Evolutionary conservation across 352 stramenopile species (phyloP), one percentile per base, ranked within the genome.

Genomic region (Pythium aristosporum): DNA sequence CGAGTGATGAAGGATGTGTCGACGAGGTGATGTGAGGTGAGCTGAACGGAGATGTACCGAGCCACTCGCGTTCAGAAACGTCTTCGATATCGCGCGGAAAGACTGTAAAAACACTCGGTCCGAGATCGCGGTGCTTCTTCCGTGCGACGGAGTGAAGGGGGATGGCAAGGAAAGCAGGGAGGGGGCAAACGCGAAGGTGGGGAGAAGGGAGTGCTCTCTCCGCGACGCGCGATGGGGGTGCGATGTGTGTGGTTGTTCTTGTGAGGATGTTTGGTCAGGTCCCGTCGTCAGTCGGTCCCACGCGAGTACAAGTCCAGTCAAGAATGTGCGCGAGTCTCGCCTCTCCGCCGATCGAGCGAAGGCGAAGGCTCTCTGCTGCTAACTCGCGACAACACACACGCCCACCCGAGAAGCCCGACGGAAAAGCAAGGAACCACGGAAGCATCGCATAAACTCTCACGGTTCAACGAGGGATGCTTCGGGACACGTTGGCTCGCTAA

Each of bases 361-460:
- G 61, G 25, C 61, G 59, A 66, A 66, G 49, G 43, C 59, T 65
- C 58, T 64, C 51, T 63, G 48, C 49, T 18, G 32, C 50, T 66
- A 44, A 39, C 51, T 60, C 52, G 57, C 61, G 46, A 68, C 53
- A 69, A 49, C 55, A 69, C 63, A 68, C 55, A 69, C 63, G 63
- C 62, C 15, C 48, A 16, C 37, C 10, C 37, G 20, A 57, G 52
- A 61, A 68, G 61, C 57, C 51, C 52, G 61, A 69, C 61, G 55
- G 50, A 61, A 64, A 58, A 57, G 59, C 60, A 49, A 55, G 52
- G 43, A 68, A 66, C 30, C 53, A 43, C 41, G n/a, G 42, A n/a
- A 48, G 8, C 44, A 50, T 20, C 6, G 32, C 11, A 68, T 63
- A 44, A 68, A 68, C 23, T 68, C 36, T 69, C 32, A 25, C 63